These are phyloP conservation scores for Apiotrichum gamsii DNA, from an alignment of 1,284 basidiomycete genomes.

Conservation along the genomic window DNA sequence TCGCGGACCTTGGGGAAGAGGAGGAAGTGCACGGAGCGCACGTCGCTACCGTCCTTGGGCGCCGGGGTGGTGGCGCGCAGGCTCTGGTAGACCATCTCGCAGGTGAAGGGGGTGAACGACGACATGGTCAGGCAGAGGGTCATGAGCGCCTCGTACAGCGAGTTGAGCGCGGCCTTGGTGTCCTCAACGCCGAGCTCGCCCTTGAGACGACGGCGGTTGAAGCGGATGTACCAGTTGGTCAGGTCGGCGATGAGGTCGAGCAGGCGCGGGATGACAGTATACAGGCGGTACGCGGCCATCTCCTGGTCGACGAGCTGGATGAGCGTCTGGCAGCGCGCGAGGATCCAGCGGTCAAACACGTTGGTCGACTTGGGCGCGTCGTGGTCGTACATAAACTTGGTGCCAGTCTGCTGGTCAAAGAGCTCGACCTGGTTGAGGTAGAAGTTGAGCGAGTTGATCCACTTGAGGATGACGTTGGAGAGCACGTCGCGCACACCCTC, in stretches of 20 bases:
- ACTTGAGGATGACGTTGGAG: constrained; percentile 91
- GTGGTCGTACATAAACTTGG: constrained; percentile 80
- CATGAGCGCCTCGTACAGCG: constrained; percentile 89
- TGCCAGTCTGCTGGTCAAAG: constrained; percentile 72
- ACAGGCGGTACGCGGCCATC: constrained; percentile 96
- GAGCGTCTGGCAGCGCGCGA: constrained; percentile 92
- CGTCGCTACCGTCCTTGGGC: constrained; percentile 63
- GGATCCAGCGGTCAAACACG: constrained; percentile 98
- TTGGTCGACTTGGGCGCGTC: constrained; percentile 80
- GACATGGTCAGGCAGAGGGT: constrained; percentile 95
- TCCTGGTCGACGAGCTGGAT: constrained; percentile 87
- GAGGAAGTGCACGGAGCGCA: constrained; percentile 92
- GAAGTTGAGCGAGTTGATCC: constrained; percentile 99
- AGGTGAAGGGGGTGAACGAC: constrained; percentile 96
- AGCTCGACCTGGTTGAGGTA: constrained; percentile 93
- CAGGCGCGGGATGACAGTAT: constrained; percentile 93
- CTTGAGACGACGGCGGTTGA: constrained; percentile 93
- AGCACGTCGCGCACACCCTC: constrained; percentile 96
- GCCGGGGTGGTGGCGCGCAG: constrained; percentile 77
- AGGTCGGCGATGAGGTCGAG: constrained; percentile 91
- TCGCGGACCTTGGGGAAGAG: constrained; percentile 87
- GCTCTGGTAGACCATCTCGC: constrained; percentile 93
- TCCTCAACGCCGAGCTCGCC: constrained; percentile 90
- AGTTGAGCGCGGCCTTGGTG: constrained; percentile 83
- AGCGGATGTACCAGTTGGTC: constrained; percentile 99